phyloP scores from a whole-genome alignment of 345 rosid species.

The Moringa oleifera region DNA sequence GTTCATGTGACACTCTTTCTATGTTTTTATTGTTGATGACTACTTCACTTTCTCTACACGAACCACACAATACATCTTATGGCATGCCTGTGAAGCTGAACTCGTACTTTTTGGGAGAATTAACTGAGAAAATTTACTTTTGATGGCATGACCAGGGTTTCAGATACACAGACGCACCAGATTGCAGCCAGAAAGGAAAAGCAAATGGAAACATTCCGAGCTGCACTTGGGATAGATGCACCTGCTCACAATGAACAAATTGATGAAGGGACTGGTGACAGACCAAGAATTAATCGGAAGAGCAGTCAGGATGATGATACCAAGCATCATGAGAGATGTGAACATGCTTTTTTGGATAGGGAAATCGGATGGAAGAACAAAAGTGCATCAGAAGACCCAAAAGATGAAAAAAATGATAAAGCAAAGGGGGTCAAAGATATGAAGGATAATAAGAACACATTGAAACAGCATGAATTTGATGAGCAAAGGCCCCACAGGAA shows the following conservation, averaged over 20 bases:
- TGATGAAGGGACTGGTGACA: constrained; percentile 35
- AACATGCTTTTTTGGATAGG: constrained; percentile 73
- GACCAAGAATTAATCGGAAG: constrained; percentile 5
- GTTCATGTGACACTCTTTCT: too few species aligned
- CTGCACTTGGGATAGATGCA: constrained; percentile 66
- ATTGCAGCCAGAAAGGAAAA: constrained; percentile 92
- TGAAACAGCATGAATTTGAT: constrained; percentile 22
- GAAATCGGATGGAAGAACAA: constrained; percentile 40
- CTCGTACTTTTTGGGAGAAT: not conserved
- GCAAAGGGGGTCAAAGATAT: constrained; percentile 21
- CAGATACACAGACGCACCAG: constrained; percentile 84
- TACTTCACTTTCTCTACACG: too few species aligned
- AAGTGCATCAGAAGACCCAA: constrained; percentile 29
- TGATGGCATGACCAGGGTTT: constrained; percentile 37
- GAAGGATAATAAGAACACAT: constrained; percentile 31
- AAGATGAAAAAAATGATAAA: constrained; percentile 33
- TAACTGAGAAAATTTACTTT: not conserved
- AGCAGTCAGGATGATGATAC: constrained; percentile 31
- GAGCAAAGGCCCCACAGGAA: constrained; percentile 31
- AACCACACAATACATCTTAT: too few species aligned
- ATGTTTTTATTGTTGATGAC: too few species aligned
- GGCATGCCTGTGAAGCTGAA: too few species aligned
- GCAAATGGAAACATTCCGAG: constrained; percentile 83
- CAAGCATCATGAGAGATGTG: constrained; percentile 40
- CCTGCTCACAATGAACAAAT: constrained; percentile 21